Base-by-base conservation (phyloP, 2,329 filamentous ascomycete genomes). In the Annulohypoxylon truncatum region DNA sequence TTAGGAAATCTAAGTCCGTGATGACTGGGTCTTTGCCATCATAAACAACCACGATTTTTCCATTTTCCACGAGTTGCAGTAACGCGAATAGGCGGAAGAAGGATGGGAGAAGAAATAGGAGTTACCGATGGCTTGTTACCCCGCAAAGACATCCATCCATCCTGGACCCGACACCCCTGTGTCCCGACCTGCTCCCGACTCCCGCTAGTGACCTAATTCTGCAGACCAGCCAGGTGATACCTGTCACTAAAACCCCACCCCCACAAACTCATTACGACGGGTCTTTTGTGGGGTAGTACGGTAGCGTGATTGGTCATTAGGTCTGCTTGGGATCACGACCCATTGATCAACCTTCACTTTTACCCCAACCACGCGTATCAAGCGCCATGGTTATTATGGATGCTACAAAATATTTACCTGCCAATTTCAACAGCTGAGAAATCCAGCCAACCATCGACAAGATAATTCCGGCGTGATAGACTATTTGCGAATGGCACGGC, bases 291-390 rank as follows among this genome's bases (percentile, higher is more conserved):
- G 61, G 61, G 64, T 57, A 60, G 38, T 59, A 26, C 47, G 56
- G 54, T 31, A 31, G 20, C 55, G 29, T 64, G 47, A 64, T 67
- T 64, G 61, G 64, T 67, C 56, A 67, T 67, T 64, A 57, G 64
- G 13, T 38, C 22, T 54, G 2, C 38, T 55, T 22, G 3, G n/a
- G 8, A 46, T 60, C 13, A 46, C 44, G 4, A 31, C 28, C 42
- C 9, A 26, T 50, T 61, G 53, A 68, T 65, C 61, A 61, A 47
- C 61, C 46, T 61, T 52, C 35, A 20, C 24, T 44, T 59, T 31
- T 61, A 50, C 38, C 22, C 61, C 51, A 42, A 54, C 60, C n/a
- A 67, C 42, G 46, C 51, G 62, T 47, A 24, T 38, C 24, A 61
- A 33, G n/a, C 57, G 38, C 38, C 38, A 1, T 42, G 38, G 38